Conservation (phyloP, 371 early-diverging fungal species). For the Synchytrium microbalum region DNA sequence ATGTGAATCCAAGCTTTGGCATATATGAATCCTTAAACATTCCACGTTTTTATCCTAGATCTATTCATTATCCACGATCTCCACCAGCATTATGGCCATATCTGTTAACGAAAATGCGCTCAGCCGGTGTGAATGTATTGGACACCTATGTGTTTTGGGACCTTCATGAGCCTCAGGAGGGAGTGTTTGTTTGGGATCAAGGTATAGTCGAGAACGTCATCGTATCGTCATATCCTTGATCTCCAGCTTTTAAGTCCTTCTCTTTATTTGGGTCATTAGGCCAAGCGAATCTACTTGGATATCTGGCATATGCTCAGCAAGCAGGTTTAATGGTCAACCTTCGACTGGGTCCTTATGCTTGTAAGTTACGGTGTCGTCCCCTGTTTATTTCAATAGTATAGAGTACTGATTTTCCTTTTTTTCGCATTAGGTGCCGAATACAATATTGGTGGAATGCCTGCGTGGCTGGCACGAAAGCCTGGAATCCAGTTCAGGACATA, state of each 20-base stretch:
- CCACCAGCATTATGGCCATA: constrained; percentile 41
- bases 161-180: constrained; percentile 38
- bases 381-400: neutral
- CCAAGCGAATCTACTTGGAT: constrained; percentile 35
- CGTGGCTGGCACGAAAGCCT: constrained; percentile 31
- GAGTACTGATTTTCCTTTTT: constrained; percentile 4
- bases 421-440: constrained; percentile 30
- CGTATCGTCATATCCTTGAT: neutral
- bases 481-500: constrained; percentile 37
- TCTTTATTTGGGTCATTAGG: neutral
- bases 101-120: constrained; percentile 32
- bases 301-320: constrained; percentile 29
- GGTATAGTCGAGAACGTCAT: constrained; percentile 11
- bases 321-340: constrained; percentile 41
- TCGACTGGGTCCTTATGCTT: constrained; percentile 48
- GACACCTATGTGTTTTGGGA: constrained; percentile 58
- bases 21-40: neutral
- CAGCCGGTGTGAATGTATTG: constrained; percentile 39
- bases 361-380: constrained; percentile 12
- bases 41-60: neutral
- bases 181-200: constrained; percentile 37
- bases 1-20: too few species aligned
- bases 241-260: neutral
- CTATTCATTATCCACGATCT: constrained; percentile 48
- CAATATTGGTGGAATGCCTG: constrained; percentile 48